Evolutionary conservation across 768 basidiomycete genomes (phyloP), one percentile per base, ranked within the genome.

Genomic region (Pluteus cervinus): DNA sequence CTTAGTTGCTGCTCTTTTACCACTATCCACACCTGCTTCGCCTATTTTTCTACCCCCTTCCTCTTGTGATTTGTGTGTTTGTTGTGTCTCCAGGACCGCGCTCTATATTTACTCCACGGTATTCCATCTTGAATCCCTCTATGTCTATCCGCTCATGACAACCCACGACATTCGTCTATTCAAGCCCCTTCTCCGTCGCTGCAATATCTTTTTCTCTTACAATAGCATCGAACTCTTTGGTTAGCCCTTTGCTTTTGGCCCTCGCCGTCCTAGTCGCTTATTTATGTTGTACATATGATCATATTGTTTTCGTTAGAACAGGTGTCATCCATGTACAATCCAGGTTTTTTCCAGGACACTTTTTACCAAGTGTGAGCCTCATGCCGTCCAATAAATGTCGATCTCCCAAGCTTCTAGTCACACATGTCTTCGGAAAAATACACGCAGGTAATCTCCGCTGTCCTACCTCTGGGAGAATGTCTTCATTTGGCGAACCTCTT

Each of bases 221-320:
- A n/a, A n/a, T n/a, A n/a, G n/a, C n/a, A n/a, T n/a, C n/a, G n/a
- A n/a, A n/a, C n/a, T n/a, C n/a, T 53, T 51, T 45, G 46, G 44
- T 45, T 52, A 42, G 50, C 54, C 48, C 44, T 40, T 49, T 45
- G 48, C 50, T 52, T 39, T 53, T 51, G 47, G n/a, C 53, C 54
- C 53, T 50, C 46, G 51, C 52, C 43, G 45, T 51, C 44, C 35
- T 52, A 45, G 40, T 50, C 49, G 49, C 57, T 54, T 58, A 57
- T 55, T 60, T 56, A 54, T 56, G 34, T 45, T 62, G 60, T 64
- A 61, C 60, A 56, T 55, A 61, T 54, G 47, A 47, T 46, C 35
- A 40, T 52, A 46, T 45, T 46, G 43, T 49, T 51, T 49, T 39
- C 48, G 38, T 57, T 50, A 46, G 54, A 40, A 36, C 18, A 39